Evolutionary conservation across 2,329 filamentous ascomycete species (phyloP), one percentile per base, ranked within the genome.

Genomic region (Calycina marina): DNA sequence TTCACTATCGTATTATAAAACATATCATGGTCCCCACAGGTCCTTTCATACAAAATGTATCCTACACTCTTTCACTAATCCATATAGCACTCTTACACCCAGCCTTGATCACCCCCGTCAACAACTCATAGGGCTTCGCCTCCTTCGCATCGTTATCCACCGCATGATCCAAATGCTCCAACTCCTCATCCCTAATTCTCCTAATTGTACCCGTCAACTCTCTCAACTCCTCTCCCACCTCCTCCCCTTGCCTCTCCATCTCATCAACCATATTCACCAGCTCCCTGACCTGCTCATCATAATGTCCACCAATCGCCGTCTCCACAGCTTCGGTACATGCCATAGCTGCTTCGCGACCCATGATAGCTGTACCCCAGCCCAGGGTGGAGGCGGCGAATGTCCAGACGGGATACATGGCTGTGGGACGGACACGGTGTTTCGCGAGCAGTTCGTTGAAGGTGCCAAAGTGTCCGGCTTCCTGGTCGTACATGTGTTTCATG

Each of bases 401-500:
- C 90, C 90, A 98, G 2, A 94, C 41, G 0, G 90, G 90, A 50
- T 92, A 93, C 62, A 98, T 78, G 9, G 79, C 82, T 0, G 90
- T 94, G 0, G 90, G 90, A 0, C 90, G 81, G 31, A 98, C 75
- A 35, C 85, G 83, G 56, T 96, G 90, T 49, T 77, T 79, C 12
- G 80, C 74, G 4, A 96, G 63, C 15, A 96, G 67, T 3, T 63
- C 49, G 56, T 93, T 93, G 67, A 96, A 98, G 20, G 77, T 90
- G 4, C 62, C 57, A 46, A 96, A 75, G 57, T 98, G 90, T 6
- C 74, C 78, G 9, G 72, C 84, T 63, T 98, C 90, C 56, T 98
- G 90, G 49, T 90, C 83, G 63, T 93, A 86, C 90, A 98, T 98
- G 66, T 96, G 90, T 47, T 77, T 72, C 84, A 98, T 93, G 18